Base-by-base conservation (phyloP, 345 rosid genomes). In the Eucalyptus tenuipes region DNA sequence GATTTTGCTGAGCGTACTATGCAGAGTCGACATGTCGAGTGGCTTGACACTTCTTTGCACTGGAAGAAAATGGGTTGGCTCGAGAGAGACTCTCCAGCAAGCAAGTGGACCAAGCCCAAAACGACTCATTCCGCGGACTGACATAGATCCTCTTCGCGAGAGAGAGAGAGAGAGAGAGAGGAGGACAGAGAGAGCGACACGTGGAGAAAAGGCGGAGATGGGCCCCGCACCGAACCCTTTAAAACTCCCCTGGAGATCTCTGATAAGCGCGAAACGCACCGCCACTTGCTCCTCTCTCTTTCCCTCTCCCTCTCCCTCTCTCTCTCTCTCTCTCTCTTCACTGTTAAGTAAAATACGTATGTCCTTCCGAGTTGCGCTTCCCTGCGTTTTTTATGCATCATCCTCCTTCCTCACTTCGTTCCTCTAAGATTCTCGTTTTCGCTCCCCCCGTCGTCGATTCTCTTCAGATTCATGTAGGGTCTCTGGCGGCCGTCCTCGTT, bases 221-320 rank as follows among this genome's bases (percentile, higher is more conserved):
- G 92, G 89, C 86, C 92, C 94, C 91, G 86, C 89, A 90, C 92
- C 92, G 91, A 92, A 93, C 88, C 88, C 91, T 93, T 92, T 93
- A 90, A 89, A 93, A 90, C 87, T 24, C 53, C 81, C 55, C 50
- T 3, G 85, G 27, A 6, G 71, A 53, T 85, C 85, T n/a, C 24
- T 22, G 47, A 49, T 9, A 88, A 92, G 91, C 94, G 93, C 94
- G 92, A 90, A 92, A 89, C 88, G 48, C 55, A 80, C 22, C 88
- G 29, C 66, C 33, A 47, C 12, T 17, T 9, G n/a, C 47, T 20
- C 85, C 47, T 87, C 44, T 87, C 66, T 86, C 57, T 45, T 4
- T 49, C 52, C 22, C 49, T 49, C 84, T 40, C 33, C 3, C 64
- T 9, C 49, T 20, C 47, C 8, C 87, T 55, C 44, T 87, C 52